Evolutionary conservation across 2,329 filamentous ascomycete species (phyloP).

Genomic region (Colletotrichum sp.): DNA sequence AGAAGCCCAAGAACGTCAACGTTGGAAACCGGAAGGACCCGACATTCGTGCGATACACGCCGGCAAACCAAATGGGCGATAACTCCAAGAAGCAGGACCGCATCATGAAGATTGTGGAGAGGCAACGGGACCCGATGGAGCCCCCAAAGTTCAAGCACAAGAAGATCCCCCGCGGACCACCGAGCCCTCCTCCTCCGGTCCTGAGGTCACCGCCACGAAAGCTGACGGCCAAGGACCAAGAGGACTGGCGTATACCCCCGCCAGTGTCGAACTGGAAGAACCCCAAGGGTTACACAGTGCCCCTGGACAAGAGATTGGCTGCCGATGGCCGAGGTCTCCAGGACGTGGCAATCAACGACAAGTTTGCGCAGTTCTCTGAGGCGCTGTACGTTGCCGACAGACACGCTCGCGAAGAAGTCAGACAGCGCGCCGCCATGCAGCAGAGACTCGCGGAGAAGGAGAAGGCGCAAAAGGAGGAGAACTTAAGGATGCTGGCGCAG

Average conservation of each 20-base stretch:
- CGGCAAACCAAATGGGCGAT: slow-evolving; percentile 94
- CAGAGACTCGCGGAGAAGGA: slow-evolving; percentile 96
- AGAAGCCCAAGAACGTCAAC: slow-evolving; percentile 95
- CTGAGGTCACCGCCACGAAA: slow-evolving; percentile 96
- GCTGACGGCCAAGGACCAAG: slow-evolving; percentile 94
- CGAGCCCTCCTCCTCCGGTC: slow-evolving; percentile 89
- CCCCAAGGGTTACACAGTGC: slow-evolving; percentile 96
- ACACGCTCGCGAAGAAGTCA: slow-evolving; percentile 94
- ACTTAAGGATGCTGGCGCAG: slow-evolving; percentile 84
- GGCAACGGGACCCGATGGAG: slow-evolving; percentile 93
- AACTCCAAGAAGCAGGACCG: slow-evolving; percentile 87
- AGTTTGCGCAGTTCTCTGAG: slow-evolving; percentile 95
- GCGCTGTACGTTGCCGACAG: slow-evolving; percentile 92
- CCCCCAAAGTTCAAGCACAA: slow-evolving; percentile 99
- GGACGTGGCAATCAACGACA: slow-evolving; percentile 97
- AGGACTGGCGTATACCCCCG: slow-evolving; percentile 88
- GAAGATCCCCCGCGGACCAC: slow-evolving; percentile 92
- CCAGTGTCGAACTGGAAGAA: slow-evolving; percentile 99
- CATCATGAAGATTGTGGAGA: slow-evolving; percentile 98
- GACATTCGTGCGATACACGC: slow-evolving; percentile 94
- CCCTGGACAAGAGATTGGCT: slow-evolving; percentile 91
- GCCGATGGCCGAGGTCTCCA: slow-evolving; percentile 91
- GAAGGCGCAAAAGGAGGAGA: slow-evolving; percentile 91
- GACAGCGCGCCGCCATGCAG: slow-evolving; percentile 92
- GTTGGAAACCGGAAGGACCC: slow-evolving; percentile 80